Conservation (phyloP, 176 grass and related monocot genomes). For the Panicum miliaceum region DNA sequence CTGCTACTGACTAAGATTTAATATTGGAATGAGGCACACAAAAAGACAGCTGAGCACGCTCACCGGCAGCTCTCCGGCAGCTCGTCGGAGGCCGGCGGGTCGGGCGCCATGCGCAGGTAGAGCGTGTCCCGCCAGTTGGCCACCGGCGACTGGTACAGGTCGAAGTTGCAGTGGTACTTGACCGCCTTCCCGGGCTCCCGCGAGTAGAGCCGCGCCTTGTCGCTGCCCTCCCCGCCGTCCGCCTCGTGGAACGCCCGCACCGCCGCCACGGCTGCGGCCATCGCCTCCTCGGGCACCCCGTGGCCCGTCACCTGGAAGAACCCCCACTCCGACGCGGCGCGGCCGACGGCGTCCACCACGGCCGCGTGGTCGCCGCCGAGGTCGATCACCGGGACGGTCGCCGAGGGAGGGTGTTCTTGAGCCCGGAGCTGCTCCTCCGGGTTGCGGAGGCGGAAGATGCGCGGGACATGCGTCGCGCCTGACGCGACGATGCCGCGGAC, state of each 20-base stretch:
- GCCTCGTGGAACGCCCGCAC: constrained; percentile 55
- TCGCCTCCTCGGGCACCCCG: constrained; percentile 28
- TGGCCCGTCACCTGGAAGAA: constrained; percentile 71
- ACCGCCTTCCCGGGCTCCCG: constrained; percentile 50
- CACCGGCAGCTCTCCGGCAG: constrained; percentile 55
- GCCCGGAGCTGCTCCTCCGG: background rate
- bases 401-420: background rate
- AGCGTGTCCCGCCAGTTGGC: constrained; percentile 72
- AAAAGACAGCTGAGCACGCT: background rate
- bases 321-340: constrained; percentile 52
- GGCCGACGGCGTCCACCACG: constrained; percentile 22
- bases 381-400: constrained; percentile 49
- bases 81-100: constrained; percentile 47
- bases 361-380: background rate
- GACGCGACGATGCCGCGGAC: constrained; percentile 59
- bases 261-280: constrained; percentile 25
- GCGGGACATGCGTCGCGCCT: constrained; percentile 40
- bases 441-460: constrained; percentile 45
- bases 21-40: background rate
- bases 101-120: constrained; percentile 60
- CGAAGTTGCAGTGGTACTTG: constrained; percentile 69
- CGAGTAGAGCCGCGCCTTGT: constrained; percentile 66
- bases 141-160: constrained; percentile 51
- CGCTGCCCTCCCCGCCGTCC: constrained; percentile 26
- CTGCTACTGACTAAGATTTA: background rate